A percentile compares a stretch with the other conserved stretches of the same genome.
Conservation (phyloP, 441 rosid genomes). For the Populus hybrid region DNA sequence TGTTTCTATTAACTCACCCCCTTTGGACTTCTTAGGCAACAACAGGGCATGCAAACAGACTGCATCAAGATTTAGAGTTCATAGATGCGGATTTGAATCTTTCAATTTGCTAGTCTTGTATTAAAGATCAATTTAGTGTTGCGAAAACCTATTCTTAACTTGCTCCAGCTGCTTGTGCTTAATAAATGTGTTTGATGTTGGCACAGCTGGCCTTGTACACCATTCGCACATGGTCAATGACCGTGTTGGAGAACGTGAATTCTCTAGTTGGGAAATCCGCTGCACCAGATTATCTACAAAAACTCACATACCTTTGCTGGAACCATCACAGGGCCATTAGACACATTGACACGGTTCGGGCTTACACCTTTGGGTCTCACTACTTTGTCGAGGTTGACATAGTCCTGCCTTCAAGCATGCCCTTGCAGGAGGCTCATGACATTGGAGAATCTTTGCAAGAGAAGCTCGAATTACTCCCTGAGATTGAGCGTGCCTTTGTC, state of each 20-base stretch:
- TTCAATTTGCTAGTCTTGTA: background rate
- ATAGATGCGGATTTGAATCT: background rate
- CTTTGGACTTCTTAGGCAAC: background rate
- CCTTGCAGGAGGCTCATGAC: constrained; percentile 83
- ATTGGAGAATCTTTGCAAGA: constrained; percentile 88
- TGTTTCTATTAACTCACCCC: background rate
- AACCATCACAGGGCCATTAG: constrained; percentile 83
- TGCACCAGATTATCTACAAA: constrained; percentile 78
- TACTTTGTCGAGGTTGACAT: constrained; percentile 96
- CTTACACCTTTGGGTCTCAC: constrained; percentile 94
- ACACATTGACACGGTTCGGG: constrained; percentile 89
- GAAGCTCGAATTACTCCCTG: constrained; percentile 77
- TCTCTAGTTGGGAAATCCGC: constrained; percentile 88
- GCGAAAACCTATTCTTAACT: background rate
- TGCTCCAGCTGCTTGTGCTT: background rate
- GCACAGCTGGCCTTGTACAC: constrained; percentile 89
- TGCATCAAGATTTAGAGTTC: background rate
- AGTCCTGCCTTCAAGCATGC: constrained; percentile 81
- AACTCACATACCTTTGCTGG: constrained; percentile 91
- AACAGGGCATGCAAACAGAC: background rate
- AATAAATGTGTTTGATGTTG: background rate
- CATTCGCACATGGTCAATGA: constrained; percentile 92
- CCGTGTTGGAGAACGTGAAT: constrained; percentile 85
- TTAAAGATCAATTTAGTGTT: background rate
- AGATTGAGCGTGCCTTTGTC: constrained; percentile 90